Base-by-base conservation (phyloP, 1,139 yeast species). In the Torulaspora globosa region DNA sequence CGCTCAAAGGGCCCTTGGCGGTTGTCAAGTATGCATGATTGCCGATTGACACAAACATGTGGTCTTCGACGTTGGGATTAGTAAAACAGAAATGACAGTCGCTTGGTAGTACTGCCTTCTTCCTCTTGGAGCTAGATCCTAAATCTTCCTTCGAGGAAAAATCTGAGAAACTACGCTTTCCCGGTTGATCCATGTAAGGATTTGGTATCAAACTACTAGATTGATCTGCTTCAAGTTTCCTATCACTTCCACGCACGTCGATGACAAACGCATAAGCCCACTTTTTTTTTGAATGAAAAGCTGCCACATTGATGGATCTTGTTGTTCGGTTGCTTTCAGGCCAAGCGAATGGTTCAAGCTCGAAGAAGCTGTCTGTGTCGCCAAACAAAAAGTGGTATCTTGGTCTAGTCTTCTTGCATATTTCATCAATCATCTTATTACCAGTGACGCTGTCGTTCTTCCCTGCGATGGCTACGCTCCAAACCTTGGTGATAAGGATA, bases 1-100 rank as follows among this genome's bases (percentile, higher is more conserved):
- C 67, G 1, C 88, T 76, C 24, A 90, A 66, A 0, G 97, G 97
- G 0, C 97, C 97, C 59, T 86, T 88, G 0, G 96, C 95, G 12
- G 83, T 73, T 0, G 97, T 84, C 50, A 89, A 47, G 60, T 88
- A 90, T 1, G 80, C 68, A 34, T 72, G 70, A 8, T 75, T 74
- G 0, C 87, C 92, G 46, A 90, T 82, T 0, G 94, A 78, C 1
- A 87, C 75, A 26, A 90, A 78, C 83, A 90, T 79, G 62, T 88
- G 95, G 2, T 85, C 74, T 55, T 84, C 94, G 4, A 86, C 75
- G 15, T 80, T 76, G 0, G 95, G 87, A 57, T 87, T 87, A 1
- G 94, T 80, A 19, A 89, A 73, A 62, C 97, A 90, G 60, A 90
- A 85, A 67, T 85, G 89, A 60, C 97, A 90, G 33, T 72, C 67